Evolutionary conservation across 768 basidiomycete species (phyloP).

Genomic region (Kwoniella dendrophila): DNA sequence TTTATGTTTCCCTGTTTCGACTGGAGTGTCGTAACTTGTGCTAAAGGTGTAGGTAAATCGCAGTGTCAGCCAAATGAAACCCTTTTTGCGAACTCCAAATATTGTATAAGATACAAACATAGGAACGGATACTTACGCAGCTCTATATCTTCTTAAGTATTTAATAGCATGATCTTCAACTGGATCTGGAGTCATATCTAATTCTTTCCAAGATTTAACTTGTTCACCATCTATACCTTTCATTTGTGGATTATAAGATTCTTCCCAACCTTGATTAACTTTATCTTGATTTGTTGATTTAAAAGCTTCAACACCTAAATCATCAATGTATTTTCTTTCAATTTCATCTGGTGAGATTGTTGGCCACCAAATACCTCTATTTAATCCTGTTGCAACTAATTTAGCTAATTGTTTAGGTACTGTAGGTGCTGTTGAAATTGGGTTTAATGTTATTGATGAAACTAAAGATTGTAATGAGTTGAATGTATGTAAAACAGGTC

Average conservation of each 20-base stretch:
- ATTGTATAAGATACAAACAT: background rate
- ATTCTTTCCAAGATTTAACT: constrained; percentile 75
- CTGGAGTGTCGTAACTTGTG: constrained; percentile 53
- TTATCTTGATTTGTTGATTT: constrained; percentile 16
- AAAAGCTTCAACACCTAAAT: constrained; percentile 60
- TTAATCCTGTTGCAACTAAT: constrained; percentile 65
- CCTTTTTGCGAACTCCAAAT: background rate
- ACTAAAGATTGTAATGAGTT: constrained; percentile 66
- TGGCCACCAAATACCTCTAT: constrained; percentile 84
- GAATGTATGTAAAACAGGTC: constrained; percentile 81
- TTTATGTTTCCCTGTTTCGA: constrained; percentile 54
- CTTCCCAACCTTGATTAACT: constrained; percentile 42
- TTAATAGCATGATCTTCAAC: constrained; percentile 87
- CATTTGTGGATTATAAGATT: constrained; percentile 18
- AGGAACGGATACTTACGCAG: constrained; percentile 66
- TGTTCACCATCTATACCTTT: constrained; percentile 57
- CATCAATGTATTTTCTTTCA: constrained; percentile 80
- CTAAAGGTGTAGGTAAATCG: constrained; percentile 24
- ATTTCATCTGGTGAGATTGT: constrained; percentile 88
- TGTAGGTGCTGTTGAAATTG: constrained; percentile 70
- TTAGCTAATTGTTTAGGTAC: constrained; percentile 75
- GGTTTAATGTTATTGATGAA: constrained; percentile 74
- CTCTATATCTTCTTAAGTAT: constrained; percentile 84
- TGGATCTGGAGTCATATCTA: constrained; percentile 78
- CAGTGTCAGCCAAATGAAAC: background rate